phyloP scores from a whole-genome alignment of 306 rosid species.

The Ormosia emarginata region DNA sequence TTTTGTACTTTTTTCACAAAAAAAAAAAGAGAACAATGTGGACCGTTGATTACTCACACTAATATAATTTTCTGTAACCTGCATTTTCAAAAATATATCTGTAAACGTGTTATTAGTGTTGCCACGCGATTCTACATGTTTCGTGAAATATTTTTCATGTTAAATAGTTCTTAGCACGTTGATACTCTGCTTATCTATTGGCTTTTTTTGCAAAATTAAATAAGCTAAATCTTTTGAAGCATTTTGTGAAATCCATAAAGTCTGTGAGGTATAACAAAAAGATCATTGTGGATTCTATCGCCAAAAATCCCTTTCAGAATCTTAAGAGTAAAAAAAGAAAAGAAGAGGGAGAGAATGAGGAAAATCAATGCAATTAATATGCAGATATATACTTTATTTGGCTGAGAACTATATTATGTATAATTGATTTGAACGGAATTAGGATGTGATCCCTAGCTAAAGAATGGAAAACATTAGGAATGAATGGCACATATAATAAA shows the following conservation, averaged over 20 bases:
- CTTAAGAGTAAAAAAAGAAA: background rate
- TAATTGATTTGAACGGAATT: background rate
- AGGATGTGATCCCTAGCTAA: background rate
- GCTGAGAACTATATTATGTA: background rate
- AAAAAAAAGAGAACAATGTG: no score
- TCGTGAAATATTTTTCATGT: no score
- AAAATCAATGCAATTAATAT: background rate
- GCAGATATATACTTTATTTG: no score
- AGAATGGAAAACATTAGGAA: background rate
- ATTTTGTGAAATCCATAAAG: background rate
- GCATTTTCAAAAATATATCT: no score
- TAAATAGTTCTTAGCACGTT: background rate
- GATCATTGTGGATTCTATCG: background rate
- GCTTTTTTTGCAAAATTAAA: background rate
- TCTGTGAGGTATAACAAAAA: background rate
- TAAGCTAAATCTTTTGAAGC: background rate
- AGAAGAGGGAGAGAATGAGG: background rate
- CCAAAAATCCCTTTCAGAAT: background rate
- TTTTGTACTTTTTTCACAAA: no score
- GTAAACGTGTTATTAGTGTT: no score
- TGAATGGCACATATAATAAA: conserved; percentile 27
- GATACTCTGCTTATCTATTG: background rate
- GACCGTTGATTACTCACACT: no score
- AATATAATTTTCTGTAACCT: no score
- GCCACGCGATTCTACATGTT: no score